Conservation (phyloP, 768 basidiomycete species). For the Trametes elegans region DNA sequence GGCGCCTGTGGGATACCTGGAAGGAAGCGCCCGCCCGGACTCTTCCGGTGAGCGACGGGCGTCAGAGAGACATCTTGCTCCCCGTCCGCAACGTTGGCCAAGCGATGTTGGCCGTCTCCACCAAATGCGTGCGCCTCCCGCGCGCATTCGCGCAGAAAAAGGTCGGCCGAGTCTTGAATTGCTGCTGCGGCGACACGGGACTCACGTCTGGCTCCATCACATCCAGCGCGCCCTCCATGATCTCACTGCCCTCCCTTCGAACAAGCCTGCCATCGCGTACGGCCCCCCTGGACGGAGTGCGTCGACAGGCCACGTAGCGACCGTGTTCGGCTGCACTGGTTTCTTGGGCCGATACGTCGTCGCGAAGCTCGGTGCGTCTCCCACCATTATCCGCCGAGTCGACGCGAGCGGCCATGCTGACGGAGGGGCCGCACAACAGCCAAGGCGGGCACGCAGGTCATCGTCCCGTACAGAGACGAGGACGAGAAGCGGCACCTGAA, state of each 20-base stretch:
- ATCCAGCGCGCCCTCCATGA: slow-evolving; percentile 73
- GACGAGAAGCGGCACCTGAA: slow-evolving; percentile 88
- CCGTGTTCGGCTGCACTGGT: slow-evolving; percentile 96
- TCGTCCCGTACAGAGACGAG: slow-evolving; percentile 93
- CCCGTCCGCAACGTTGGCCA: slow-evolving; percentile 24
- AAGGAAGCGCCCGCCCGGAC: slow-evolving; percentile 15
- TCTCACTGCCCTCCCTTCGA: slow-evolving; percentile 54
- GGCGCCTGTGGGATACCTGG: background rate
- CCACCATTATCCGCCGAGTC: background rate
- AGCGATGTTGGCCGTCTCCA: slow-evolving; percentile 28
- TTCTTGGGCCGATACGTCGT: slow-evolving; percentile 95
- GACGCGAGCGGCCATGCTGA: background rate
- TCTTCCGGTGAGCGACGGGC: slow-evolving; percentile 17
- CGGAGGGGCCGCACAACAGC: slow-evolving; percentile 42
- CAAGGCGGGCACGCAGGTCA: slow-evolving; percentile 88
- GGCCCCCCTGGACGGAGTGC: slow-evolving; percentile 86
- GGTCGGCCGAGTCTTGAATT: slow-evolving; percentile 30
- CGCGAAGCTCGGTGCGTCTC: slow-evolving; percentile 78
- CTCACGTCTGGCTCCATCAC: no score
- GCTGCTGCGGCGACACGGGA: background rate
- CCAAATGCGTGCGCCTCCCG: slow-evolving; percentile 42
- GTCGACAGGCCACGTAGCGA: slow-evolving; percentile 87
- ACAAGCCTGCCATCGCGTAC: slow-evolving; percentile 67
- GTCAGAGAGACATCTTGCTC: slow-evolving; percentile 22
- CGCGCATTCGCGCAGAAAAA: slow-evolving; percentile 48